phyloP scores from a whole-genome alignment of 164 flowering plant genomes.

The Chimonanthus praecox region DNA sequence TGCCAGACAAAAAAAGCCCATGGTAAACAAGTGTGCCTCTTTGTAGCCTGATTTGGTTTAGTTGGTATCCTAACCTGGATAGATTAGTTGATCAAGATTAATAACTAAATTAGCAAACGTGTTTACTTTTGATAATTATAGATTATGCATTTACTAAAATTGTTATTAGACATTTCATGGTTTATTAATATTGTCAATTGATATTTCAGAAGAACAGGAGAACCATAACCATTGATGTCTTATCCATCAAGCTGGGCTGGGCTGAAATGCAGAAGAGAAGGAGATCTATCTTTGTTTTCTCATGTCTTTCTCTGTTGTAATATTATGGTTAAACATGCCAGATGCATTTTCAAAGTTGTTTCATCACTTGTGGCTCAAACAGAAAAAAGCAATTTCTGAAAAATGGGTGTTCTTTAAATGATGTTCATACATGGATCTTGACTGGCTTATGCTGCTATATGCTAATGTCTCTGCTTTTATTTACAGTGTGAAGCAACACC shows the following conservation, averaged over 20 bases:
- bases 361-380: neutral
- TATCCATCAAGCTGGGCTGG: neutral
- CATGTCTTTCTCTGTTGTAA: too few relatives aligned
- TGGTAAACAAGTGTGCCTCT: neutral
- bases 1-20: neutral
- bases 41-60: neutral
- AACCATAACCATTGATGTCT: neutral
- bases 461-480: neutral
- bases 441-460: neutral
- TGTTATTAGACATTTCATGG: too few relatives aligned
- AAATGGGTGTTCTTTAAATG: neutral
- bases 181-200: neutral
- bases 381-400: neutral
- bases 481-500: too few relatives aligned
- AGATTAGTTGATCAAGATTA: too few relatives aligned
- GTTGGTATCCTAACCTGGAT: neutral
- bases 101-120: neutral
- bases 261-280: neutral
- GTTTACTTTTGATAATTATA: neutral
- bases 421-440: neutral
- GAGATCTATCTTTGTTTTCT: too few relatives aligned
- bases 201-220: neutral
- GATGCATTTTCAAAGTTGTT: neutral
- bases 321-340: neutral
- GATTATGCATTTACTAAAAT: neutral